Evolutionary conservation across 192 early-diverging fungal genomes (phyloP).

Genomic region (Allomyces macrogynus): DNA sequence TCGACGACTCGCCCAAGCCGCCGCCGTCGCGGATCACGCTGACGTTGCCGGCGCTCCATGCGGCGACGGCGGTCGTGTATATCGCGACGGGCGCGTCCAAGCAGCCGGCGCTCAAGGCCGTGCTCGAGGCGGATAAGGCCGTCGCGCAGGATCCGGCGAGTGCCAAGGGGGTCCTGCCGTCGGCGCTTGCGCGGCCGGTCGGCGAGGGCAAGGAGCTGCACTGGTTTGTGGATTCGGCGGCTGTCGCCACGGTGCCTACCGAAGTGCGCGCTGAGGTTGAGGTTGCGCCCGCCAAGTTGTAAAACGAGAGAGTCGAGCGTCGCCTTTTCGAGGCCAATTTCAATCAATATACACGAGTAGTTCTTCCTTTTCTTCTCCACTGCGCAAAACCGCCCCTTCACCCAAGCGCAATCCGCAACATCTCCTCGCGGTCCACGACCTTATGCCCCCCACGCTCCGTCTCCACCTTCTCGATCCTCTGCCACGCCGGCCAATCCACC

Average conservation of each 20-base stretch:
- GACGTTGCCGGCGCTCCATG: constrained; percentile 72
- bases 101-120: constrained; percentile 44
- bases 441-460: not conserved
- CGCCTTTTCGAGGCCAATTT: no score
- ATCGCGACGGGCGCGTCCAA: constrained; percentile 79
- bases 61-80: constrained; percentile 47
- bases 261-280: constrained; percentile 2
- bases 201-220: constrained; percentile 28
- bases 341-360: no score
- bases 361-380: no score
- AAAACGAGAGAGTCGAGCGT: not conserved
- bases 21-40: constrained; percentile 79
- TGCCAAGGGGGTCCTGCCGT: constrained; percentile 7
- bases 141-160: no score
- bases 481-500: not conserved
- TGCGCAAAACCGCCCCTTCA: no score
- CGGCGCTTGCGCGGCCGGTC: constrained; percentile 44
- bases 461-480: not conserved
- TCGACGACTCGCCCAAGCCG: constrained; percentile 83
- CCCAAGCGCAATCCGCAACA: not conserved
- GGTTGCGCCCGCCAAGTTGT: constrained; percentile 3
- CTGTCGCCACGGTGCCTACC: constrained; percentile 23
- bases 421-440: not conserved
- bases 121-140: constrained; percentile 28
- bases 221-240: constrained; percentile 65